Evolutionary conservation across 1,284 basidiomycete species (phyloP).

Genomic region (Peniophora sp.): DNA sequence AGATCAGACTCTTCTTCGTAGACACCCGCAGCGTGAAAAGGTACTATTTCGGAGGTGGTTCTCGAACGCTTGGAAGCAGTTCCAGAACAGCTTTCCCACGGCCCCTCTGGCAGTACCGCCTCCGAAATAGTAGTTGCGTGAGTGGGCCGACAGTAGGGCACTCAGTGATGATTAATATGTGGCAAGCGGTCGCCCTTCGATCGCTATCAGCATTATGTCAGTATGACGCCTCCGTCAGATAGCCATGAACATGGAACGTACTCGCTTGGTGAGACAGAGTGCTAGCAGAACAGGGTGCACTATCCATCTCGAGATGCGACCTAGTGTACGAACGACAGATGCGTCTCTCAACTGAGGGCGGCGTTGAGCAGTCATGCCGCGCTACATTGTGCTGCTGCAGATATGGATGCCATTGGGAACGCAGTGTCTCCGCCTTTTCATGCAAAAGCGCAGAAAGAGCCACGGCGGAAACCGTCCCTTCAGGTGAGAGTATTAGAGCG

Average conservation of each 20-base stretch:
- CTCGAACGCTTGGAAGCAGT: no score
- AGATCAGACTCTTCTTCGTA: slow-evolving; percentile 1
- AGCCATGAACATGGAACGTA: background rate
- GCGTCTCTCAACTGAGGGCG: no score
- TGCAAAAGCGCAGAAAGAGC: background rate
- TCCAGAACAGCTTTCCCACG: no score
- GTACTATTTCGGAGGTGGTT: no score
- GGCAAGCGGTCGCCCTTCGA: slow-evolving; percentile 6
- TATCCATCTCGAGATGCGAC: background rate
- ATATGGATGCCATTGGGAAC: background rate
- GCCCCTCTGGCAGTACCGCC: no score
- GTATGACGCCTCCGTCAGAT: background rate
- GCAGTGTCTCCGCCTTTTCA: background rate
- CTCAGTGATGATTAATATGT: slow-evolving; percentile 9
- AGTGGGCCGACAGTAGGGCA: slow-evolving; percentile 11
- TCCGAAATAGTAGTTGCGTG: slow-evolving; percentile 17
- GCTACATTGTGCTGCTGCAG: no score
- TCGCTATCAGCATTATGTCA: background rate
- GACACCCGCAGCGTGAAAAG: slow-evolving; percentile 18
- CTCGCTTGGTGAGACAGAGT: background rate
- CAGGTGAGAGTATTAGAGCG: slow-evolving; percentile 17
- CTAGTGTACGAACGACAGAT: background rate
- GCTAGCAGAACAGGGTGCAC: background rate
- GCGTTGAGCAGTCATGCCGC: no score
- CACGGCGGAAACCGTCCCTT: background rate